Conservation (phyloP, 345 rosid species). For the Geranium rotundifolium region DNA sequence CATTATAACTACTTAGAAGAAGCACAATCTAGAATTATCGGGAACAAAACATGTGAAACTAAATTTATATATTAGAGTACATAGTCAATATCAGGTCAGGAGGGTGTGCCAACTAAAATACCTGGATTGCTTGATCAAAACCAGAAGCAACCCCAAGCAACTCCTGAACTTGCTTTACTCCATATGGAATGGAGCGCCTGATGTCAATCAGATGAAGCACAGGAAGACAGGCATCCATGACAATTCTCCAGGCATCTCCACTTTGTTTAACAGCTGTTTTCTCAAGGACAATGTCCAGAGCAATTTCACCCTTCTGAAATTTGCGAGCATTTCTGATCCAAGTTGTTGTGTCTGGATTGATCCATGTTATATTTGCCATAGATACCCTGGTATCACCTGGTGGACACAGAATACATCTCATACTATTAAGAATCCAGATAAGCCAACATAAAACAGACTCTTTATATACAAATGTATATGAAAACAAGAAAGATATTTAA, state of each 20-base stretch:
- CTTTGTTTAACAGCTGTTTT: constrained; percentile 61
- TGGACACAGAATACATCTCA: not conserved
- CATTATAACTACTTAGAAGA: not conserved
- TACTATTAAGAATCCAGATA: not conserved
- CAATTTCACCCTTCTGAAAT: constrained; percentile 55
- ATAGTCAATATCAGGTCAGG: not conserved
- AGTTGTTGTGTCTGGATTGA: constrained; percentile 50
- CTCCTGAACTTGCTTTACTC: constrained; percentile 79
- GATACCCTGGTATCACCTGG: constrained; percentile 76
- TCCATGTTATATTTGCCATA: constrained; percentile 69
- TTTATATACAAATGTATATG: not conserved
- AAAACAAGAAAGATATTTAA: no score
- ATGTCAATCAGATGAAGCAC: constrained; percentile 70
- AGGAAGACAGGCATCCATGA: constrained; percentile 78
- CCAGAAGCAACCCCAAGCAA: constrained; percentile 83
- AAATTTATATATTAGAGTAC: not conserved
- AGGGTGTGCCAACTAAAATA: constrained; percentile 9
- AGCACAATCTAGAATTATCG: no score
- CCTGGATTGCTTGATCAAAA: constrained; percentile 92
- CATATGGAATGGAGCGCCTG: constrained; percentile 73
- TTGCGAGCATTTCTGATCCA: constrained; percentile 56
- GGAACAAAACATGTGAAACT: not conserved
- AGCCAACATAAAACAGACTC: not conserved
- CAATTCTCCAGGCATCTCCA: constrained; percentile 96
- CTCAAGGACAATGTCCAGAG: constrained; percentile 60